Conservation (phyloP, 2,329 filamentous ascomycete species). For the Fusarium coffeatum region DNA sequence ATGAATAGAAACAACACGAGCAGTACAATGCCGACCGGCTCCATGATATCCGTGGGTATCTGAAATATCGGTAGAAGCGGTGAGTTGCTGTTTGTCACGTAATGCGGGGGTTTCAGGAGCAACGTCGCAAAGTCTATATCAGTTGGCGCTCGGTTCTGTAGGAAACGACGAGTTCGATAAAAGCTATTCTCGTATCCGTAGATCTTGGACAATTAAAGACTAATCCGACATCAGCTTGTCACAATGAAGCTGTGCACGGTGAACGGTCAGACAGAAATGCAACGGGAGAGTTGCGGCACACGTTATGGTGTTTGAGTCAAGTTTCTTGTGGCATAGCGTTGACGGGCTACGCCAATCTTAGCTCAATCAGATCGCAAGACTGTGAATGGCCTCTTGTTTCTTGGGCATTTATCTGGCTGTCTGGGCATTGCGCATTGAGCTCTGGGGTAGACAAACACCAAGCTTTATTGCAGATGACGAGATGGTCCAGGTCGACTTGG, state of each 20-base stretch:
- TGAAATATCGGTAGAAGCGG: neutral
- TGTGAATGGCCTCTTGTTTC: neutral
- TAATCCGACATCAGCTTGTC: neutral
- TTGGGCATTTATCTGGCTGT: neutral
- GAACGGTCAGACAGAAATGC: neutral
- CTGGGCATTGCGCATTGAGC: neutral
- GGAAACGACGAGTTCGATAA: neutral
- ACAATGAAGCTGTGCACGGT: neutral
- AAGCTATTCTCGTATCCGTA: neutral
- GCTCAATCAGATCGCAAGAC: neutral
- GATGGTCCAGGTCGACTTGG: constrained; percentile 27
- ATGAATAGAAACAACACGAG: constrained; percentile 41
- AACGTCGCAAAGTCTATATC: neutral
- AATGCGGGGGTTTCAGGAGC: neutral
- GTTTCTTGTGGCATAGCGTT: neutral
- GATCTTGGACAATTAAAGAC: neutral
- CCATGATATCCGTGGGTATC: constrained; percentile 26
- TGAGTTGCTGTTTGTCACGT: neutral
- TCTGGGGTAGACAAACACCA: constrained; percentile 11
- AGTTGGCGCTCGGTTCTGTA: neutral
- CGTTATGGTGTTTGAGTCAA: neutral
- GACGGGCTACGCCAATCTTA: neutral
- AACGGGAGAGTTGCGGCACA: neutral
- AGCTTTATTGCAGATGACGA: constrained; percentile 37
- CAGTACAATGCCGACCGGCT: constrained; percentile 44